Percentiles rank a stretch among this genome's conserved stretches.
Evolutionary conservation across 1,139 yeast genomes (phyloP).

Genomic region (Yamadazyma membranifaciens): DNA sequence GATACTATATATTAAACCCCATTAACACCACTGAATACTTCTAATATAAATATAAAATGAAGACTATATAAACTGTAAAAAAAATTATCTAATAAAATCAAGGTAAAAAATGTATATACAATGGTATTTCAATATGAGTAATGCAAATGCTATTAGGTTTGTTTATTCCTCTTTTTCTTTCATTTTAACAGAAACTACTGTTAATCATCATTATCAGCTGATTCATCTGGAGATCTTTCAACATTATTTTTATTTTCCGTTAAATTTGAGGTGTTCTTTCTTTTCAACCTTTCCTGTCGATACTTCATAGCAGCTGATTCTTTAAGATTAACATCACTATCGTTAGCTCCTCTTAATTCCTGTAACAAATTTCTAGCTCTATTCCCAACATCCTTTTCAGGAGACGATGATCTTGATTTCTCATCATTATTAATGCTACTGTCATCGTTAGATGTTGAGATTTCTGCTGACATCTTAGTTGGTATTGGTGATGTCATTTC

Average conservation of each 20-base stretch:
- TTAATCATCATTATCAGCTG: neutral
- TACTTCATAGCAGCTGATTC: slow-evolving; percentile 37
- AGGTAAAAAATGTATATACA: neutral
- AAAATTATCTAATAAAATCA: neutral
- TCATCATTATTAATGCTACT: slow-evolving; percentile 12
- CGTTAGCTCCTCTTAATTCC: slow-evolving; percentile 49
- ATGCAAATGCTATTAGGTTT: slow-evolving; percentile 1
- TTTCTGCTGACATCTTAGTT: neutral
- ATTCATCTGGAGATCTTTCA: neutral
- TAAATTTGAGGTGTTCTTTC: slow-evolving; percentile 3
- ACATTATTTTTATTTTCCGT: neutral
- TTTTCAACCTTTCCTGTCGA: slow-evolving; percentile 32
- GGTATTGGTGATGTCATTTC: slow-evolving; percentile 16
- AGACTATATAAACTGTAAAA: slow-evolving; percentile 1
- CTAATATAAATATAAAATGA: slow-evolving; percentile 1
- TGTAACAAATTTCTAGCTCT: slow-evolving; percentile 61
- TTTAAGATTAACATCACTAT: slow-evolving; percentile 9
- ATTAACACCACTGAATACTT: neutral
- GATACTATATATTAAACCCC: neutral
- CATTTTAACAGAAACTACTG: neutral
- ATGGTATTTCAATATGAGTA: too few relatives aligned
- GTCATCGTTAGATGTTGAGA: neutral
- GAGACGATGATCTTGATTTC: slow-evolving; percentile 19
- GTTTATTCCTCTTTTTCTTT: neutral
- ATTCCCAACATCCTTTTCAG: slow-evolving; percentile 43